Base-by-base conservation (phyloP, 176 grass and related monocot species). In the Bonia amplexicaulis region DNA sequence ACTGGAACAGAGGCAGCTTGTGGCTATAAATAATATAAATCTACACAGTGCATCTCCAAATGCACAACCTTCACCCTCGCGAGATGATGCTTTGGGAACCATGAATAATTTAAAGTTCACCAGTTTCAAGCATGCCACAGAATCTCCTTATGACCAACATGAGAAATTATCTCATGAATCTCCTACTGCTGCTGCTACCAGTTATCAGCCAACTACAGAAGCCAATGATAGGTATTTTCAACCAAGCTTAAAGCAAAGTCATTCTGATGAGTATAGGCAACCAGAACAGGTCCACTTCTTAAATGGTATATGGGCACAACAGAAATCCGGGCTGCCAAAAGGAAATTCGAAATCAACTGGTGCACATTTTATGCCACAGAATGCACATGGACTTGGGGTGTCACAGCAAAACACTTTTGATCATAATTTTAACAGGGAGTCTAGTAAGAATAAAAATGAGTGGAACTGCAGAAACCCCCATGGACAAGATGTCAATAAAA, bases 401-500 rank as follows among this genome's bases (percentile, higher is more conserved):
- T 80, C 86, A 63, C 89, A 85, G 74, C 93, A 95, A 85, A 93
- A 71, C 60, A 57, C 54, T 40, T 42, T 69, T 78, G 37, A 85
- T 82, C 86, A 87, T 54, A 93, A 64, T 88, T 29, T 87, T 49
- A 79, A 80, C 73, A 91, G 73, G 86, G 87, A 95, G 74, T 76
- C 85, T 37, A 76, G 46, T 41, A 90, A 87, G 80, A 93, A 82
- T 77, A 85, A 86, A 74, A 93, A 98, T 89, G 91, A 86, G 47
- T 98, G 89, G 91, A 92, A 88, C 62, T 76, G 85, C 19, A 89
- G 86, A 68, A 87, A 48, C 78, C 55, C 68, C 44, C 84, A 82
- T 67, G 66, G 66, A 54, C 89, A 91, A 89, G 60, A 66, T 85
- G 81, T 79, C 68, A 83, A 80, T 63, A 85, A 71, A 69, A 87